Conservation (phyloP, 306 rosid genomes). For the Adenanthera pavonina region DNA sequence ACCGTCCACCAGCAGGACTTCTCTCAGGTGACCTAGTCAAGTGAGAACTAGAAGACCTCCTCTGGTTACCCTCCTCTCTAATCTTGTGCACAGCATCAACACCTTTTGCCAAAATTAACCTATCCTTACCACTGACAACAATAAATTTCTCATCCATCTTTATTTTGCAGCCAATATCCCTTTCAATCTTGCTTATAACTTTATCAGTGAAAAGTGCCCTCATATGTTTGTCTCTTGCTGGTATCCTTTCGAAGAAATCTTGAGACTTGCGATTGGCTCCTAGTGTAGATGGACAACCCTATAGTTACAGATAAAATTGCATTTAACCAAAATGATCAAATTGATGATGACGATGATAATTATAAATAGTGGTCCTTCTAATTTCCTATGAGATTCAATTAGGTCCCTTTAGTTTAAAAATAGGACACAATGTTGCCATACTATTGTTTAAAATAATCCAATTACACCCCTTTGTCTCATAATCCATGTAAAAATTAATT, state of each 20-base stretch:
- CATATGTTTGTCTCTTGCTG: constrained; percentile 85
- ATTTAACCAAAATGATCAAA: constrained; percentile 36
- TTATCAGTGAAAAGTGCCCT: constrained; percentile 79
- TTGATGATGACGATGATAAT: background rate
- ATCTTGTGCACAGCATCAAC: constrained; percentile 94
- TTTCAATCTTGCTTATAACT: constrained; percentile 80
- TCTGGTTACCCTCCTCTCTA: constrained; percentile 82
- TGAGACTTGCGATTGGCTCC: constrained; percentile 96
- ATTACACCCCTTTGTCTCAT: background rate
- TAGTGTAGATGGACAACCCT: constrained; percentile 99
- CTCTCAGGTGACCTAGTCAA: constrained; percentile 82
- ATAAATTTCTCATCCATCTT: constrained; percentile 96
- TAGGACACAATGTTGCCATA: background rate
- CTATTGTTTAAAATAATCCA: background rate
- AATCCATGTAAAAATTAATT: background rate
- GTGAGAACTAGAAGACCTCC: constrained; percentile 72
- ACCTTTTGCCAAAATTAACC: constrained; percentile 81
- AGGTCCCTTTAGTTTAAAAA: background rate
- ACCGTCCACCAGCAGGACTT: constrained; percentile 75
- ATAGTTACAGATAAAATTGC: constrained; percentile 33
- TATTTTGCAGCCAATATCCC: constrained; percentile 87
- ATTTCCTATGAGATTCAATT: background rate
- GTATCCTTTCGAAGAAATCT: constrained; percentile 95
- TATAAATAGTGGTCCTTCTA: background rate
- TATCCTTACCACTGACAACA: constrained; percentile 92